Base-by-base conservation (phyloP, 2,329 filamentous ascomycete species). In the Pseudocercospora eumusae region DNA sequence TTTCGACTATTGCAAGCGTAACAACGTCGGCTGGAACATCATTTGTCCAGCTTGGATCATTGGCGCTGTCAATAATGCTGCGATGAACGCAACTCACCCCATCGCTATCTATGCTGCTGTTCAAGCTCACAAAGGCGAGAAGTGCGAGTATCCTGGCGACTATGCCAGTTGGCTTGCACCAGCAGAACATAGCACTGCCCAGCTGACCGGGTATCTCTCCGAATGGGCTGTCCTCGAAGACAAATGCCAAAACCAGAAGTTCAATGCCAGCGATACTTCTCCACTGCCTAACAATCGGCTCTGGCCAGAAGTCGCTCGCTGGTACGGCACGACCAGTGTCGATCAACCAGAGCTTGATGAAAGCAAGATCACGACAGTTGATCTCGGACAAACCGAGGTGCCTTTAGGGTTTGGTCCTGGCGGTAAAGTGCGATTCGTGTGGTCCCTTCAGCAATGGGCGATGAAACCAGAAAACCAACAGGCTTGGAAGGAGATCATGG, bases 61-160 rank as follows among this genome's bases (percentile, higher is more conserved):
- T 23, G 82, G 81, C 11, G 79, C 80, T 1, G 80, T 82, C 0
- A 78, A 76, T 13, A 80, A 82, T 64, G 79, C 79, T 2, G 76
- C 79, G 0, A 83, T 84, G 77, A 85, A 84, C 66, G 70, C 80
- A 7, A 73, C 79, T 2, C 77, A 80, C 40, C 79, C 79, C 0
- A 73, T 84, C 3, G 81, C 78, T 3, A 74, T 84, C 11, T 84
- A 84, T 65, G 81, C 81, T 2, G 75, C 77, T 1, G 79, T 84
- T 0, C 76, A 78, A 54, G 78, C 77, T 23, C 71, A 80, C 47
- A 71, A 81, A 8, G 71, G 72, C 15, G 66, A 77, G 49, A 73
- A 73, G 3, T 69, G 84, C 3, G 72, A 75, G 2, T 84, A 79
- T 60, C 80, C 80, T 0, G 75, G 75, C 4, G 79, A 81, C 54